phyloP scores from a whole-genome alignment of 1,284 basidiomycete species.

The Tremellales sp. region DNA sequence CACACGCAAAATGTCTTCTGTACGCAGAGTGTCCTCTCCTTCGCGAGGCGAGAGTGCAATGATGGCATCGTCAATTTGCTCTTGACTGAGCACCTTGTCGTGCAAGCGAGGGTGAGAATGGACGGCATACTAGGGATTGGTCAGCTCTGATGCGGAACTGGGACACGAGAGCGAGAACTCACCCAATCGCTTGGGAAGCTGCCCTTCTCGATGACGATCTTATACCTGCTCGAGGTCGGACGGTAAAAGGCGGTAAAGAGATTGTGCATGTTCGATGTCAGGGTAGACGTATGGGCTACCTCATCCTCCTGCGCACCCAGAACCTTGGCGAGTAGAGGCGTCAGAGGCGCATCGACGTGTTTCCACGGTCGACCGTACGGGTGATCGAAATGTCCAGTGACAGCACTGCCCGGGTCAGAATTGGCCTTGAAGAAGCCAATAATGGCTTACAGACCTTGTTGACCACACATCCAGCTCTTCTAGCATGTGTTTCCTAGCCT shows the following conservation, averaged over 20 bases:
- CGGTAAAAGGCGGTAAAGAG: conserved; percentile 93
- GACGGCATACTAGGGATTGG: conserved; percentile 90
- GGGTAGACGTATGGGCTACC: conserved; percentile 87
- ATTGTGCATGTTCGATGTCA: conserved; percentile 92
- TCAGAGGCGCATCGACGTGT: conserved; percentile 67
- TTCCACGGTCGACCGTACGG: conserved; percentile 80
- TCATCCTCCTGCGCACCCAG: conserved; percentile 83
- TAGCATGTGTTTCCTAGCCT: conserved; percentile 65
- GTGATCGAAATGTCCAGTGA: conserved; percentile 88
- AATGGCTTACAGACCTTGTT: conserved; percentile 57
- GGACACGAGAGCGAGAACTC: conserved; percentile 34
- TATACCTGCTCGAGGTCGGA: conserved; percentile 73
- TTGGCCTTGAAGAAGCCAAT: background rate
- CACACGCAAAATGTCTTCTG: conserved; percentile 77
- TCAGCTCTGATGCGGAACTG: conserved; percentile 3
- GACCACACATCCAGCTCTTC: conserved; percentile 89
- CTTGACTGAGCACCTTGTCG: conserved; percentile 63
- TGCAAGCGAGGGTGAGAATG: conserved; percentile 78
- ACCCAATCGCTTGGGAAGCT: conserved; percentile 96
- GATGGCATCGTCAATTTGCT: conserved; percentile 57
- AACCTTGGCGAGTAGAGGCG: conserved; percentile 72
- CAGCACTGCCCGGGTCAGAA: conserved; percentile 60
- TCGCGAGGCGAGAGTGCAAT: conserved; percentile 72
- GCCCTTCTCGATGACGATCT: conserved; percentile 90
- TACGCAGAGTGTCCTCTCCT: conserved; percentile 82